Evolutionary conservation across 805 yeast species (phyloP).

Genomic region (Scheffersomyces coipomensis): DNA sequence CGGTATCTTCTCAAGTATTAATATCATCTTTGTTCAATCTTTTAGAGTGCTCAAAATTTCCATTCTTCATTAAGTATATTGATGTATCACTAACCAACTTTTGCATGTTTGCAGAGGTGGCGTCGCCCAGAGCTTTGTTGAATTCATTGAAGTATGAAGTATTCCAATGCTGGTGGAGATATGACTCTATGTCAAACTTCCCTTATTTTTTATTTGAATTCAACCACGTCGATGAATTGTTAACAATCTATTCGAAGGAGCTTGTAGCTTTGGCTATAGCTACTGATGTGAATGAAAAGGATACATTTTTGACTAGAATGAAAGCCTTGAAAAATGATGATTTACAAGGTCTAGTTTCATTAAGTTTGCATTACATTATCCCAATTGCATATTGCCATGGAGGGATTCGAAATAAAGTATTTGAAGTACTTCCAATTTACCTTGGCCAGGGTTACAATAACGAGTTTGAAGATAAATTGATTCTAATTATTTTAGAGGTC

Average conservation of each 20-base stretch:
- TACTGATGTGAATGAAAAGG: background rate
- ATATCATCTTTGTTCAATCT: conserved; percentile 38
- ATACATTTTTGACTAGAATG: background rate
- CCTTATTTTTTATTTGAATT: conserved; percentile 44
- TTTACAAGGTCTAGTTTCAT: conserved; percentile 18
- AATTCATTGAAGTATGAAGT: conserved; percentile 29
- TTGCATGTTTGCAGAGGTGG: conserved; percentile 13
- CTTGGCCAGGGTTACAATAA: conserved; percentile 18
- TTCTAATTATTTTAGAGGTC: conserved; percentile 34
- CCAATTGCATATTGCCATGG: conserved; percentile 42
- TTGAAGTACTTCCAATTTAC: conserved; percentile 10
- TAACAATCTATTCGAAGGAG: background rate
- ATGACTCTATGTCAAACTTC: conserved; percentile 29
- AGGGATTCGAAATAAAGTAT: conserved; percentile 36
- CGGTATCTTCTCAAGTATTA: conserved; percentile 25
- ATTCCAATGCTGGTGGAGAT: conserved; percentile 45
- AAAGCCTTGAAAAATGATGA: conserved; percentile 2
- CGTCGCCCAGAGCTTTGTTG: conserved; percentile 21
- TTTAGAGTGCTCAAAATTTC: conserved; percentile 36
- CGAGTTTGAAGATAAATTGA: conserved; percentile 21
- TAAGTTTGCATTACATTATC: conserved; percentile 36
- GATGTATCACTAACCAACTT: conserved; percentile 20
- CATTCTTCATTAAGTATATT: conserved; percentile 28
- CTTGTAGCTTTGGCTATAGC: background rate
- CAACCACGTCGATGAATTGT: background rate